These are phyloP conservation scores for Amauroascus verrucosus DNA, from an alignment of 2,329 filamentous ascomycete species.

Conservation along the genomic window DNA sequence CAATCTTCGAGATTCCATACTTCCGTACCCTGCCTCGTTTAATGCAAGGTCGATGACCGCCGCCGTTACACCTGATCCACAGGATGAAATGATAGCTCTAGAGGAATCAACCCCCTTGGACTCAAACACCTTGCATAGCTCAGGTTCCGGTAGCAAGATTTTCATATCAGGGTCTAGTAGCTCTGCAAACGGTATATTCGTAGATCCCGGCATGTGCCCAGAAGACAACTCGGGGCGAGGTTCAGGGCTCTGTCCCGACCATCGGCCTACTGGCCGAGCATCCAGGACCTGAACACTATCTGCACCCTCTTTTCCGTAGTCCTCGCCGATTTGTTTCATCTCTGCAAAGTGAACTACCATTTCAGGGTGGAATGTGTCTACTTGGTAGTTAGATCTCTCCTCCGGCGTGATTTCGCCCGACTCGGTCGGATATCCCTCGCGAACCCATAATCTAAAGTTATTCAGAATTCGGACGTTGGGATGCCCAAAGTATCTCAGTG, in stretches of 20 bases:
- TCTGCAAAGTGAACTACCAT: constrained; percentile 75
- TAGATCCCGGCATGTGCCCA: constrained; percentile 83
- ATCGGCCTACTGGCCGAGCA: constrained; percentile 69
- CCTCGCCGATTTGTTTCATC: constrained; percentile 63
- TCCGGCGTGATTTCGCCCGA: constrained; percentile 46
- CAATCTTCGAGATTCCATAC: constrained; percentile 56
- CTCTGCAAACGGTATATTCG: constrained; percentile 67
- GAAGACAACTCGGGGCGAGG: constrained; percentile 76
- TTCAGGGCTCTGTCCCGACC: constrained; percentile 72
- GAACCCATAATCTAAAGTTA: constrained; percentile 92
- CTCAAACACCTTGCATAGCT: constrained; percentile 66
- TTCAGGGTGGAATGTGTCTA: constrained; percentile 48
- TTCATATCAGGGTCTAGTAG: constrained; percentile 77
- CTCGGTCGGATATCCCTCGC: constrained; percentile 70
- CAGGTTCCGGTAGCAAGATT: constrained; percentile 59
- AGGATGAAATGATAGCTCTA: constrained; percentile 76
- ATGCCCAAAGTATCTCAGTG: constrained; percentile 81
- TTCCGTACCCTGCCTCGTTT: constrained; percentile 63
- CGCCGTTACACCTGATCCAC: constrained; percentile 89
- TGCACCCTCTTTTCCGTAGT: constrained; percentile 69
- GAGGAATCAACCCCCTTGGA: constrained; percentile 67
- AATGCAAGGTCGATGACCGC: constrained; percentile 82
- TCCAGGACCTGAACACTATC: constrained; percentile 83
- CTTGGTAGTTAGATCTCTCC: constrained; percentile 38
- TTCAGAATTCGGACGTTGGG: constrained; percentile 79